Evolutionary conservation across 257 asterid genomes (phyloP).

Genomic region (Scutellaria baicalensis): DNA sequence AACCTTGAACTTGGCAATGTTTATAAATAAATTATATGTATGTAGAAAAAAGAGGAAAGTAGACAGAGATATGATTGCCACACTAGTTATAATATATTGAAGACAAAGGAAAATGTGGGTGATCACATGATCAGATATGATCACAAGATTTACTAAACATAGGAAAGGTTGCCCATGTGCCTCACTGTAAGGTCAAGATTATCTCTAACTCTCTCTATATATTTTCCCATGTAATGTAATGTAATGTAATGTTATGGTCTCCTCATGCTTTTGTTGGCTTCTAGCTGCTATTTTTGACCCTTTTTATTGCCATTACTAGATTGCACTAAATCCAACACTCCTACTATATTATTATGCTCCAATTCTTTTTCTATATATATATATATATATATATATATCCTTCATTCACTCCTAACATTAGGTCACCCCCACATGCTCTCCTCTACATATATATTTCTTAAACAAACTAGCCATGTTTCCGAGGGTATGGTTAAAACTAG

Average conservation of each 20-base stretch:
- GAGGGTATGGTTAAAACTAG: no score
- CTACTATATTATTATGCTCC: background rate
- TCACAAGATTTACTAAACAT: constrained; percentile 30
- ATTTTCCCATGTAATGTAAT: no score
- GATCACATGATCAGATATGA: constrained; percentile 22
- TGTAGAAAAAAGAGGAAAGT: background rate
- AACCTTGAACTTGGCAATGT: background rate
- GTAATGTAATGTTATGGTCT: background rate
- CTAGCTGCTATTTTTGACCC: constrained; percentile 25
- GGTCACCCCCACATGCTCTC: constrained; percentile 17
- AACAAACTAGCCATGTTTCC: no score
- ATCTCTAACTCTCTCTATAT: background rate
- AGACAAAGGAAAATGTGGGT: constrained; percentile 27
- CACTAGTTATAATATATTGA: background rate
- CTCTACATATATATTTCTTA: background rate
- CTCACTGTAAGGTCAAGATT: constrained; percentile 14
- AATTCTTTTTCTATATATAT: background rate
- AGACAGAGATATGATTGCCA: background rate
- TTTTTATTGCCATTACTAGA: background rate
- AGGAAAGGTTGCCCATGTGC: constrained; percentile 44
- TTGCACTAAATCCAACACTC: constrained; percentile 16
- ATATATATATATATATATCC: no score
- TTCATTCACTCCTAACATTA: constrained; percentile 14
- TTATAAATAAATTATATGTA: no score
- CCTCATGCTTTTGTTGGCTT: constrained; percentile 17